A percentile compares a stretch with the other conserved stretches of the same genome.
phyloP scores from a whole-genome alignment of 139 green algal genomes.

The Chlorella vulgaris region DNA sequence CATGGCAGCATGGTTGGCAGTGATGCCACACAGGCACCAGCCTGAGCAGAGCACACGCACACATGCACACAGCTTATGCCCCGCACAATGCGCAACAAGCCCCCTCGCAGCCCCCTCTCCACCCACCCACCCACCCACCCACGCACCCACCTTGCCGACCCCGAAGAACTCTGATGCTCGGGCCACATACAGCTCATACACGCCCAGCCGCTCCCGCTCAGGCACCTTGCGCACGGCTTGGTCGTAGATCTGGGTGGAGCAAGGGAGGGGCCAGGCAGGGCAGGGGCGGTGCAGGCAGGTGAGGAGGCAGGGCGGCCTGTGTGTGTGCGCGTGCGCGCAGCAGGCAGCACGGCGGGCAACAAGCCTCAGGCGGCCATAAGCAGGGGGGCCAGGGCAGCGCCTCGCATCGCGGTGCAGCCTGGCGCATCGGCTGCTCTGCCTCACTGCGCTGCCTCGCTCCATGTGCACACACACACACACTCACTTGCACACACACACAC shows the following conservation, averaged over 20 bases:
- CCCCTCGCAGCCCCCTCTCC: not conserved
- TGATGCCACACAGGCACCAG: too few species aligned
- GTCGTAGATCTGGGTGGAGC: conserved; percentile 63
- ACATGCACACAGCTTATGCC: too few species aligned
- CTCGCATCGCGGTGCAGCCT: too few species aligned
- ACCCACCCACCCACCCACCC: not conserved
- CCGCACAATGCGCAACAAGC: not conserved
- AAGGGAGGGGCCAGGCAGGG: not conserved
- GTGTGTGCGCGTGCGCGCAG: not conserved
- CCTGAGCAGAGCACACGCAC: too few species aligned
- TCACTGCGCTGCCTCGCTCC: not conserved
- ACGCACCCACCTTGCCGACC: conserved; percentile 81
- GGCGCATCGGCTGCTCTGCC: too few species aligned
- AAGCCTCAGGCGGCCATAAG: too few species aligned
- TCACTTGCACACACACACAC: not conserved
- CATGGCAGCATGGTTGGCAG: too few species aligned
- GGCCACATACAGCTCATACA: conserved; percentile 91
- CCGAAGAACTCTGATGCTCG: conserved; percentile 94
- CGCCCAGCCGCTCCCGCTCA: conserved; percentile 68
- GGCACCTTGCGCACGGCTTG: conserved; percentile 75
- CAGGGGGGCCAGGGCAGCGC: too few species aligned
- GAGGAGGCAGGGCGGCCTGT: not conserved
- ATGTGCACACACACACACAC: not conserved
- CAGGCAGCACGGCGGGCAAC: too few species aligned
- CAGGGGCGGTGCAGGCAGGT: not conserved